Conservation (phyloP, 2,329 filamentous ascomycete genomes). For the Nakataea oryzae region DNA sequence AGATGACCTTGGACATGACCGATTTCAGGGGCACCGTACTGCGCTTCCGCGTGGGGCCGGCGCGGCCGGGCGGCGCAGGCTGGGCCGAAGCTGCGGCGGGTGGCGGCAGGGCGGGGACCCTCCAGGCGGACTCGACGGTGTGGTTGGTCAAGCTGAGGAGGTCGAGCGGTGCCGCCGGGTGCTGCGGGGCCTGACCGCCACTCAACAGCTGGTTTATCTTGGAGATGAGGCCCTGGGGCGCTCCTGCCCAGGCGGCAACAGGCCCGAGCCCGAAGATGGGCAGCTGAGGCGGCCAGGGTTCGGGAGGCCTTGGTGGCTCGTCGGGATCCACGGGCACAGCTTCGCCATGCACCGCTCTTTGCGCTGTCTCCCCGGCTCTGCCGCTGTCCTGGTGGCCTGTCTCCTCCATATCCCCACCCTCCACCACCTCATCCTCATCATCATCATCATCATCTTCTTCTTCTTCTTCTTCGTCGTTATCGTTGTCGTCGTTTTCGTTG, state of each 20-base stretch:
- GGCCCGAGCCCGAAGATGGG: not conserved
- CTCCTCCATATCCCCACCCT: constrained; percentile 10
- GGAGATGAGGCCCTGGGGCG: not conserved
- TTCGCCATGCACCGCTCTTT: not conserved
- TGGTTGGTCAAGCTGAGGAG: constrained; percentile 9
- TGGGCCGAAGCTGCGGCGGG: not conserved
- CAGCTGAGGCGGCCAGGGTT: not conserved
- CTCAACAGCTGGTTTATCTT: not conserved
- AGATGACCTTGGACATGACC: not conserved
- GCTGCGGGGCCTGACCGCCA: not conserved
- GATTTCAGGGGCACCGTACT: not conserved
- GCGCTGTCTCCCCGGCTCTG: not conserved
- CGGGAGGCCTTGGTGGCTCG: not conserved
- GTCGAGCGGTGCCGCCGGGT: not conserved
- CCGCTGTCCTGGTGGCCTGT: constrained; percentile 3
- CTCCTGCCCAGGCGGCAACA: not conserved
- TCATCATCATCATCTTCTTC: constrained; percentile 9
- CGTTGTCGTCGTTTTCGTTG: too few relatives aligned
- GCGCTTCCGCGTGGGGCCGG: not conserved
- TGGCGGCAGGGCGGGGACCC: constrained; percentile 22
- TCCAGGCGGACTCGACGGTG: constrained; percentile 25
- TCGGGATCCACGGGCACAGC: not conserved
- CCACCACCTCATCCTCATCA: constrained; percentile 13
- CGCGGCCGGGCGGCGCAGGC: not conserved
- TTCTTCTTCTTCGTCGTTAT: constrained; percentile 18